A percentile compares a stretch with the other conserved stretches of the same genome.
phyloP scores from a whole-genome alignment of 768 basidiomycete species.

The Fistulinella prunicolor region DNA sequence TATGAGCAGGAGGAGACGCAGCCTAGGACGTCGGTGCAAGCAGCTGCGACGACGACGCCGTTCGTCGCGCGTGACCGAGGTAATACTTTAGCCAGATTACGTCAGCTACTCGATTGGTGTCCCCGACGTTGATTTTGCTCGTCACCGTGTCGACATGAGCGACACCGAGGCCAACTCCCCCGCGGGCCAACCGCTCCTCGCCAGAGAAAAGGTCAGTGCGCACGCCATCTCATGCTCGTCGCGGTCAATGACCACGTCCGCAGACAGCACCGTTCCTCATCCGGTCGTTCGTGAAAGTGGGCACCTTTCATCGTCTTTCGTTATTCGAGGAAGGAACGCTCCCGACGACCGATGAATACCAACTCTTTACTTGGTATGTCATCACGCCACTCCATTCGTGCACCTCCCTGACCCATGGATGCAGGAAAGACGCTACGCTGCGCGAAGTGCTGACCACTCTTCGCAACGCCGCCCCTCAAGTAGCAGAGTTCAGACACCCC shows the following conservation, averaged over 20 bases:
- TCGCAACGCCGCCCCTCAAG: conserved; percentile 64
- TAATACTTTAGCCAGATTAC: too few relatives aligned
- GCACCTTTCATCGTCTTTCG: conserved; percentile 67
- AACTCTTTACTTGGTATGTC: conserved; percentile 74
- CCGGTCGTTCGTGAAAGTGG: conserved; percentile 79
- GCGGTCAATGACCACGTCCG: neutral
- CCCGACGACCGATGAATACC: conserved; percentile 79
- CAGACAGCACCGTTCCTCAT: conserved; percentile 82
- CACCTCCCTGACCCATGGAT: neutral
- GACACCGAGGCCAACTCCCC: conserved; percentile 43
- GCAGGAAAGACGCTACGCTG: conserved; percentile 80
- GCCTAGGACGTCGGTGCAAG: neutral
- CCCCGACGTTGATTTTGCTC: neutral
- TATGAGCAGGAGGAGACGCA: too few relatives aligned
- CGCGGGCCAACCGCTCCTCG: conserved; percentile 47
- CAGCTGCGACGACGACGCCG: too few relatives aligned
- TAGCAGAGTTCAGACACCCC: conserved; percentile 75
- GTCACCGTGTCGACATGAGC: conserved; percentile 22
- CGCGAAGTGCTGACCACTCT: conserved; percentile 76
- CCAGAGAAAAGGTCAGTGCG: conserved; percentile 53
- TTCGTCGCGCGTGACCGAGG: too few relatives aligned
- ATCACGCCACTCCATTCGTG: neutral
- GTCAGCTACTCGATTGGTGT: neutral
- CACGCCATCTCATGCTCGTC: neutral
- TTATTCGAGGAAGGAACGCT: conserved; percentile 77